A percentile compares a stretch with the other conserved stretches of the same genome.
Conservation (phyloP, 306 rosid species). For the Citrullus colocynthis region DNA sequence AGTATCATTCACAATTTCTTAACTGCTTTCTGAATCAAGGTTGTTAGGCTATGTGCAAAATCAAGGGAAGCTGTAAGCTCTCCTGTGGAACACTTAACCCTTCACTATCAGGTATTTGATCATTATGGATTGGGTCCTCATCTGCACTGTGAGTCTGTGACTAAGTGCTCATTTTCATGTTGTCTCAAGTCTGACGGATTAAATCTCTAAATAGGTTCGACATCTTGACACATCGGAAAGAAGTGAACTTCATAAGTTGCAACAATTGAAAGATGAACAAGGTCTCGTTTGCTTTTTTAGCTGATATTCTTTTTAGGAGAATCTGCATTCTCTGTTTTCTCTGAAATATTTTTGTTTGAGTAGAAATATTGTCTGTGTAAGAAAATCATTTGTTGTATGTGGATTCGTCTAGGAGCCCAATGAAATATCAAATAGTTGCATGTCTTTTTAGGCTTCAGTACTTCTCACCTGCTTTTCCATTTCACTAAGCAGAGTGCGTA, state of each 20-base stretch:
- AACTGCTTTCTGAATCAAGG: conserved; percentile 28
- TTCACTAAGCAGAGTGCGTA: background rate
- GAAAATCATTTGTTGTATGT: background rate
- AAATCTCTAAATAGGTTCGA: conserved; percentile 54
- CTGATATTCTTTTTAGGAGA: background rate
- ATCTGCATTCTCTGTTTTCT: background rate
- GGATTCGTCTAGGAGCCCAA: background rate
- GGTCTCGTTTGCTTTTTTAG: conserved; percentile 22
- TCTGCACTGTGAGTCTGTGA: background rate
- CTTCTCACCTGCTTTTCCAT: background rate
- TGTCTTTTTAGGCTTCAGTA: background rate
- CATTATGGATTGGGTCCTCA: background rate
- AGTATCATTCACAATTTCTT: background rate
- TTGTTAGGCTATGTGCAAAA: conserved; percentile 94
- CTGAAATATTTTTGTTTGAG: background rate
- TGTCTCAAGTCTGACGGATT: background rate
- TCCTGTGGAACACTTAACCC: conserved; percentile 97
- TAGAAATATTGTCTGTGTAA: background rate
- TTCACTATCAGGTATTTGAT: conserved; percentile 83
- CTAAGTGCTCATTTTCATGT: background rate
- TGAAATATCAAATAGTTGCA: background rate
- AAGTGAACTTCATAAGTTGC: conserved; percentile 93
- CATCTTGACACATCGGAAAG: conserved; percentile 99
- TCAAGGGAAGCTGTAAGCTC: conserved; percentile 99
- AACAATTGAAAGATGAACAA: conserved; percentile 96